Conservation (phyloP, 371 early-diverging fungal species). For the Encephalitozoon hellem region DNA sequence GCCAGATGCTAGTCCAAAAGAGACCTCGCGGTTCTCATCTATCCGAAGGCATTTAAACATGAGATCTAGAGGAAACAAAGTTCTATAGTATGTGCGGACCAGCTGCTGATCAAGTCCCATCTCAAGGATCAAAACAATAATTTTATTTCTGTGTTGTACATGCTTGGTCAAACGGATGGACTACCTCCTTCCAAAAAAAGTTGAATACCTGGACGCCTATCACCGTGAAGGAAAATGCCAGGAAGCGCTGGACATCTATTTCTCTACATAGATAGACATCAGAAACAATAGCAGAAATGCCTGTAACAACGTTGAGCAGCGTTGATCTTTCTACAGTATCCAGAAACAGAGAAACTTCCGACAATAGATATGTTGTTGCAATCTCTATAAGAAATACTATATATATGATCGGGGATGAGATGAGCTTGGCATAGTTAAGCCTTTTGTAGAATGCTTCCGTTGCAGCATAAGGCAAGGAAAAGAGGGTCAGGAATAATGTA, state of each 20-base stretch:
- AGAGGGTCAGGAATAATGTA: neutral
- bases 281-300: neutral
- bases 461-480: neutral
- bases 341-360: neutral
- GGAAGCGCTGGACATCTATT: neutral
- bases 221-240: neutral
- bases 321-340: neutral
- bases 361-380: neutral
- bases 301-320: neutral
- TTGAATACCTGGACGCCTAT: neutral
- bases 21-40: slow-evolving; percentile 69
- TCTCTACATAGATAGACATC: neutral
- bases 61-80: slow-evolving; percentile 47
- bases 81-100: slow-evolving; percentile 42
- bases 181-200: neutral
- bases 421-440: neutral
- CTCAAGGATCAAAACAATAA: neutral
- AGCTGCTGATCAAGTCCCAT: neutral
- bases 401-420: neutral
- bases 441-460: neutral
- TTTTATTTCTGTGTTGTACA: slow-evolving; percentile 4
- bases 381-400: neutral
- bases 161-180: too few relatives aligned
- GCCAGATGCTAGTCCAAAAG: slow-evolving; percentile 70
- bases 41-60: slow-evolving; percentile 49